Conservation (phyloP, 1,284 basidiomycete species). For the Sparassis latifolia region DNA sequence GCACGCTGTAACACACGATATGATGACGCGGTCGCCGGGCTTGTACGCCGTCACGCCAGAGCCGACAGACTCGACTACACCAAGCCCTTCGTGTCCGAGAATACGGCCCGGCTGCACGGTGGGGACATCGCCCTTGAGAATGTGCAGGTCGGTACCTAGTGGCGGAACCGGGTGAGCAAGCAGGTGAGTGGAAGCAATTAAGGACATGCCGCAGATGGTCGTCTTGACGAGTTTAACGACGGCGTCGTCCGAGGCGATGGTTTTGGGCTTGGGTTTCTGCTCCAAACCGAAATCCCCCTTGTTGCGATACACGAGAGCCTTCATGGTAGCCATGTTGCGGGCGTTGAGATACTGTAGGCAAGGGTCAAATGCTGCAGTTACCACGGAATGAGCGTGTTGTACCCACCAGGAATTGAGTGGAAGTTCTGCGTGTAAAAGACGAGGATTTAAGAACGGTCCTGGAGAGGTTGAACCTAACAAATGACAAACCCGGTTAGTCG, state of each 20-base stretch:
- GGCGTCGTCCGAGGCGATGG: constrained; percentile 19
- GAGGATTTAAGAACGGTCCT: no score
- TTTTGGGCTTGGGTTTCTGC: constrained; percentile 17
- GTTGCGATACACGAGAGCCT: constrained; percentile 19
- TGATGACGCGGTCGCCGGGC: constrained; percentile 10
- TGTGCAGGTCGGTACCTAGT: constrained; percentile 23
- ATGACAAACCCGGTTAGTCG: no score
- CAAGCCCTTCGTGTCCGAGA: constrained; percentile 7
- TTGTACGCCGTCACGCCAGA: constrained; percentile 5
- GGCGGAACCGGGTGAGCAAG: neutral
- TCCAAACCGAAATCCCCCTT: constrained; percentile 10
- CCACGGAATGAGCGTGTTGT: no score
- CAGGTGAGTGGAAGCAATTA: neutral
- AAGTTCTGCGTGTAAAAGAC: no score
- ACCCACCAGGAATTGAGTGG: no score
- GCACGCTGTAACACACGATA: constrained; percentile 18
- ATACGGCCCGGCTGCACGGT: constrained; percentile 14
- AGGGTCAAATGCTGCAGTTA: no score
- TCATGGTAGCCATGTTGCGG: constrained; percentile 15
- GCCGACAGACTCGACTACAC: constrained; percentile 6
- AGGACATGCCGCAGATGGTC: constrained; percentile 21
- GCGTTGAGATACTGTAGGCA: no score
- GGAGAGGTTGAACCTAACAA: no score
- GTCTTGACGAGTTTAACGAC: constrained; percentile 21
- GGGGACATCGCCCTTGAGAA: constrained; percentile 23